A percentile compares a stretch with the other conserved stretches of the same genome.
These are phyloP conservation scores for Phylloboletellus chloephorus DNA, from an alignment of 1,284 basidiomycete genomes.

Conservation along the genomic window DNA sequence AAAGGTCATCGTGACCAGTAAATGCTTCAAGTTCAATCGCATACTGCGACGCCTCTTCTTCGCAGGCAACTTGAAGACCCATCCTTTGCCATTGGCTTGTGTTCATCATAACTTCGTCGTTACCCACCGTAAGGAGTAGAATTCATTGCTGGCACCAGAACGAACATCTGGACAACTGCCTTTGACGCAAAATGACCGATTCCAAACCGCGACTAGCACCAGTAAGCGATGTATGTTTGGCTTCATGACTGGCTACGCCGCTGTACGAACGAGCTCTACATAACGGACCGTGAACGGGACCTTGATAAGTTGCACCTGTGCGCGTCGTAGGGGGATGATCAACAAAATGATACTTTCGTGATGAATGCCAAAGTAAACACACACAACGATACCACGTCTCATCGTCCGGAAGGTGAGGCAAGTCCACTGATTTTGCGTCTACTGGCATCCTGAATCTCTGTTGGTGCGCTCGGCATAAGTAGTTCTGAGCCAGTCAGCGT, in stretches of 20 bases:
- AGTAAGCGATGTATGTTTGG: no score
- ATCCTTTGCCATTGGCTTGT: no score
- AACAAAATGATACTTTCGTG: neutral
- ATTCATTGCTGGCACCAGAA: no score
- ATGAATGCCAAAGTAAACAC: slow-evolving; percentile 2
- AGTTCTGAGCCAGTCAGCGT: neutral
- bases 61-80: no score
- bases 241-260: no score
- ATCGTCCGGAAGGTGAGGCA: slow-evolving; percentile 26
- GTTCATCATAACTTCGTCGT: no score
- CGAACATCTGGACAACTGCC: no score
- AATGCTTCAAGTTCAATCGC: neutral
- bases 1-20: neutral
- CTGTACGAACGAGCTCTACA: slow-evolving; percentile 19
- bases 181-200: no score
- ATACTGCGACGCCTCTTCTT: no score
- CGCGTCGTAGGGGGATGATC: neutral
- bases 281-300: slow-evolving; percentile 20
- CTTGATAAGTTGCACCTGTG: slow-evolving; percentile 17
- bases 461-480: neutral
- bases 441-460: slow-evolving; percentile 24
- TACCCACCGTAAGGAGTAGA: no score
- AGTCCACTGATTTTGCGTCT: slow-evolving; percentile 24
- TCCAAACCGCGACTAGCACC: no score
- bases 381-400: slow-evolving; percentile 28